Percentiles rank a stretch among this genome's conserved stretches.
Conservation (phyloP, 2,329 filamentous ascomycete genomes). For the Fusarium xylarioides region DNA sequence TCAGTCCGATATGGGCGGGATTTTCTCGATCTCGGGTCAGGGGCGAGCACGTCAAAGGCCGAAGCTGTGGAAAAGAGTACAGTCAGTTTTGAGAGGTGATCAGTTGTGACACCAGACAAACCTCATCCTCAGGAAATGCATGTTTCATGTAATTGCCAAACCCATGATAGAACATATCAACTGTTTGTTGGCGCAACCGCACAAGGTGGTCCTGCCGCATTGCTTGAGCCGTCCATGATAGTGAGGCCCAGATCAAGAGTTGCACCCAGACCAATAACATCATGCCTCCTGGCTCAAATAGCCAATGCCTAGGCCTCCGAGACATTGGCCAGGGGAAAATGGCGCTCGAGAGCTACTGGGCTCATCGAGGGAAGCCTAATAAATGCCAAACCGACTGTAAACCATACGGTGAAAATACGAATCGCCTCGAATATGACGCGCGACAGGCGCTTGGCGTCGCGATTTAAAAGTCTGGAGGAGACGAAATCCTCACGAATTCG, state of each 20-base stretch:
- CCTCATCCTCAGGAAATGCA: constrained; percentile 96
- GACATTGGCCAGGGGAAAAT: constrained; percentile 28
- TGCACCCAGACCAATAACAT: constrained; percentile 43
- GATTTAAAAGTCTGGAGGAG: constrained; percentile 13
- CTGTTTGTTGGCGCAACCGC: constrained; percentile 66
- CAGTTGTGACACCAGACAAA: constrained; percentile 39
- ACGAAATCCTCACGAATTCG: constrained; percentile 11
- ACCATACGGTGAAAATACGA: constrained; percentile 2
- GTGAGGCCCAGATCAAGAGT: constrained; percentile 42
- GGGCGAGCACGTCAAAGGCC: constrained; percentile 84
- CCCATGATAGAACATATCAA: constrained; percentile 94
- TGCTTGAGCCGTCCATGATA: constrained; percentile 56
- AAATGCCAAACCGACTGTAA: neutral
- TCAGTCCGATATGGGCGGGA: constrained; percentile 83
- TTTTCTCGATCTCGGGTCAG: constrained; percentile 85
- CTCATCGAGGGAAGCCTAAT: constrained; percentile 38
- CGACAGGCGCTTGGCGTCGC: constrained; percentile 32
- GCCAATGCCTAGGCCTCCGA: constrained; percentile 22
- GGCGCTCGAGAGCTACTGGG: constrained; percentile 34
- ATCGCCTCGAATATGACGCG: constrained; percentile 22
- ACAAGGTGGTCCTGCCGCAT: constrained; percentile 67
- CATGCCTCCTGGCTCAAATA: constrained; percentile 37
- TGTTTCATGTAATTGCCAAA: constrained; percentile 94
- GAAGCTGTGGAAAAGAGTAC: constrained; percentile 63
- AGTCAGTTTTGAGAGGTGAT: constrained; percentile 28